phyloP scores from a whole-genome alignment of 805 yeast species.

The Clavispora fructus region DNA sequence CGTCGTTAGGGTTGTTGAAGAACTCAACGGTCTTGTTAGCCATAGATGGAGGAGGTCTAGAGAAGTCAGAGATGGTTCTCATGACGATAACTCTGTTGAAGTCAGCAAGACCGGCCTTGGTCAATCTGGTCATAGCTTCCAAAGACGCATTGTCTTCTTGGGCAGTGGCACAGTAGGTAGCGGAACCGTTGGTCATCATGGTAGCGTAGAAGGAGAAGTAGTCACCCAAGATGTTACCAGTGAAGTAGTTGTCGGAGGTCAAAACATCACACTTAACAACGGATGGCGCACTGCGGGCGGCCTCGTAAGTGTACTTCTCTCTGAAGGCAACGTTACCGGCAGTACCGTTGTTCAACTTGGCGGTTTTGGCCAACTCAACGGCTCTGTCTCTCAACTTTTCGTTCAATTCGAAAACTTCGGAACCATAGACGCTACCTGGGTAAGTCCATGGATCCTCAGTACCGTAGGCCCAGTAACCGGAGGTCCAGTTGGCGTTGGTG shows the following conservation, averaged over 20 bases:
- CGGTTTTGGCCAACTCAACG: conserved; percentile 44
- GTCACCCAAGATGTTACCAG: conserved; percentile 48
- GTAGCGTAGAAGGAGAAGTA: conserved; percentile 44
- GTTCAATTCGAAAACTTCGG: conserved; percentile 62
- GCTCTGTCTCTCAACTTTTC: conserved; percentile 56
- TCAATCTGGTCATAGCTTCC: conserved; percentile 53
- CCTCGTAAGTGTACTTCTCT: conserved; percentile 42
- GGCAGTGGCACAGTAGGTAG: conserved; percentile 54
- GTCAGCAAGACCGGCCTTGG: conserved; percentile 50
- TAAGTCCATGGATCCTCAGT: conserved; percentile 43
- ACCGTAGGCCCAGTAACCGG: conserved; percentile 57
- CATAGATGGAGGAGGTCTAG: conserved; percentile 45
- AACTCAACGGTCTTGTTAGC: conserved; percentile 43
- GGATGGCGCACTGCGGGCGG: conserved; percentile 46
- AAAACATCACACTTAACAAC: conserved; percentile 53
- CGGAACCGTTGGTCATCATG: conserved; percentile 54
- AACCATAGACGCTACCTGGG: conserved; percentile 55
- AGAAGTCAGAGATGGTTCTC: conserved; percentile 59
- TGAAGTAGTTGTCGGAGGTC: conserved; percentile 58
- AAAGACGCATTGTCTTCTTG: conserved; percentile 66
- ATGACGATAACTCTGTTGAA: conserved; percentile 51
- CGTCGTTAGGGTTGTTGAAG: conserved; percentile 46
- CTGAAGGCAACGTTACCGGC: conserved; percentile 41
- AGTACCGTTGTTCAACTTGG: conserved; percentile 41
- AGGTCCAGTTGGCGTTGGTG: conserved; percentile 45